A percentile compares a stretch with the other conserved stretches of the same genome.
Conservation (phyloP, 2,329 filamentous ascomycete genomes). For the Trichoderma oligosporum region DNA sequence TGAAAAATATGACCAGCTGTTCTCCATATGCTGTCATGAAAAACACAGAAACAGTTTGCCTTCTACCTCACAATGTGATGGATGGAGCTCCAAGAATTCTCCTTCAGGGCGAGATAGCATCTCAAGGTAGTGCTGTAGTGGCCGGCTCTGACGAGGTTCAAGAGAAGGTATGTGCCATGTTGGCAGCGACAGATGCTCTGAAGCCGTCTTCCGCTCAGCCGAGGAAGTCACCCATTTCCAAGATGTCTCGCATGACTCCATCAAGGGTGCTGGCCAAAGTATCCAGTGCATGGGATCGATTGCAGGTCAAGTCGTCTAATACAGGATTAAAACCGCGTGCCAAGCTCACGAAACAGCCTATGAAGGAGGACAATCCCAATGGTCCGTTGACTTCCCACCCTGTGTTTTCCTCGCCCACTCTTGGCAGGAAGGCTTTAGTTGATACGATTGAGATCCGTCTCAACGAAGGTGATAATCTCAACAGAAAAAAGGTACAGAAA, state of each 20-base stretch:
- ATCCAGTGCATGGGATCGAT: conserved; percentile 33
- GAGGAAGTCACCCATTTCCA: conserved; percentile 22
- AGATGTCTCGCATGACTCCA: conserved; percentile 29
- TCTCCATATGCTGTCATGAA: conserved; percentile 21
- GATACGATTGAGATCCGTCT: conserved; percentile 32
- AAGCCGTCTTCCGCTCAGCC: conserved; percentile 29
- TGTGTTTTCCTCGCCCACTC: neutral
- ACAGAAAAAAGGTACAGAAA: conserved; percentile 35
- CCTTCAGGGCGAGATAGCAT: neutral
- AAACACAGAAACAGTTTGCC: neutral
- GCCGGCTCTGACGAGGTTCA: conserved; percentile 29
- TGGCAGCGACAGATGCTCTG: conserved; percentile 35
- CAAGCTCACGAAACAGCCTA: conserved; percentile 19
- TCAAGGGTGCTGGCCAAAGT: conserved; percentile 35
- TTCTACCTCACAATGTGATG: conserved; percentile 11
- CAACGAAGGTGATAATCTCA: conserved; percentile 36
- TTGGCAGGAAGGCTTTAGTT: conserved; percentile 23
- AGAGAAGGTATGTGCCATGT: conserved; percentile 36
- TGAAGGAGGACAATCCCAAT: neutral
- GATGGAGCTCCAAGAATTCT: conserved; percentile 1
- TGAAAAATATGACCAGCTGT: conserved; percentile 22
- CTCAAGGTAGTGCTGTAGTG: neutral
- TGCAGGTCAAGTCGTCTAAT: conserved; percentile 30
- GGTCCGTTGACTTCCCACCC: conserved; percentile 2
- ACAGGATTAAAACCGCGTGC: conserved; percentile 10